These are phyloP conservation scores for Hortiboletus flavorubellus DNA, from an alignment of 768 basidiomycete genomes.

Conservation along the genomic window DNA sequence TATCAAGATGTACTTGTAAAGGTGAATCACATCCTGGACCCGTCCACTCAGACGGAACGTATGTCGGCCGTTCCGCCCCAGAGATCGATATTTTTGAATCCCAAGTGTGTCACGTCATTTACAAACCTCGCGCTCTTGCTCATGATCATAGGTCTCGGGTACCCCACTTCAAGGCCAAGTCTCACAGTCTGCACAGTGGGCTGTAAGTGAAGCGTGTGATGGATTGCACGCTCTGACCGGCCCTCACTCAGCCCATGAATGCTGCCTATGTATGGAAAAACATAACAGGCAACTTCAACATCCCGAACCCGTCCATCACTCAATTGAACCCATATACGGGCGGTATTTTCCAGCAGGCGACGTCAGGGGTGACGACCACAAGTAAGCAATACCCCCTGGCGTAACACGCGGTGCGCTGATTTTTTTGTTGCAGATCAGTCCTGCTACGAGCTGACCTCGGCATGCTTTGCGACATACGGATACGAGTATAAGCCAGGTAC, in stretches of 20 bases:
- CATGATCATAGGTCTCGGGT: conserved; percentile 34
- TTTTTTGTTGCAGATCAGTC: conserved; percentile 48
- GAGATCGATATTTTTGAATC: conserved; percentile 93
- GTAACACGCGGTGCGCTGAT: neutral
- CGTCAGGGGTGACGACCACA: conserved; percentile 64
- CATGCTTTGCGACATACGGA: conserved; percentile 70
- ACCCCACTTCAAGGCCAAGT: conserved; percentile 51
- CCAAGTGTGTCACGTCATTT: conserved; percentile 41
- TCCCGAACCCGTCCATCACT: conserved; percentile 50
- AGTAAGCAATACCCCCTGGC: conserved; percentile 33
- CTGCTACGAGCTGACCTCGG: conserved; percentile 54
- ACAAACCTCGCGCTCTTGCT: neutral
- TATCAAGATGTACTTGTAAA: conserved; percentile 86
- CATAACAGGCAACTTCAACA: conserved; percentile 52
- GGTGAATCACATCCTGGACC: conserved; percentile 90
- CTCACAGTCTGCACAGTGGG: conserved; percentile 85
- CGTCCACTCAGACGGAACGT: conserved; percentile 68
- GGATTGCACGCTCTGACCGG: neutral
- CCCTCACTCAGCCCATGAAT: conserved; percentile 65
- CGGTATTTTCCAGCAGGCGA: conserved; percentile 79
- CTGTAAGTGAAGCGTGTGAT: conserved; percentile 41
- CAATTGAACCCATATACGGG: conserved; percentile 67
- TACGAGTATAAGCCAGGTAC: conserved; percentile 75
- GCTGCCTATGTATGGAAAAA: conserved; percentile 68
- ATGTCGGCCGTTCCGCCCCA: conserved; percentile 77